phyloP scores from a whole-genome alignment of 495 filamentous ascomycete species.

The Delitschia confertaspora region DNA sequence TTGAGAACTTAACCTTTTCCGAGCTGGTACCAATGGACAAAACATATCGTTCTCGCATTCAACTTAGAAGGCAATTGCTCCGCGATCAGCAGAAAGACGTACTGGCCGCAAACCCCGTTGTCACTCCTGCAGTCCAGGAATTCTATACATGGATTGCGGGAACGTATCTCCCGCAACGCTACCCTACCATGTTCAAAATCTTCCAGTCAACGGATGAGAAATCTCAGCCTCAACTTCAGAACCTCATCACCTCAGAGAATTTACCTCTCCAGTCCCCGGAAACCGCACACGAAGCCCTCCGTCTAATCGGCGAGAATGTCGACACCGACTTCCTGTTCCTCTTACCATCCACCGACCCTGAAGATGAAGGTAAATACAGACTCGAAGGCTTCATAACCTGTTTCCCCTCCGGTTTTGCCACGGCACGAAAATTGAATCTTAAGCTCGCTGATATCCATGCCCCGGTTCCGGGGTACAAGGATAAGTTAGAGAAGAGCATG shows the following conservation, averaged over 20 bases:
- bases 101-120: conserved; percentile 38
- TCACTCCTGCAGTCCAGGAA: conserved; percentile 48
- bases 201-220: conserved; percentile 4
- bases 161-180: conserved; percentile 57
- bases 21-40: conserved; percentile 58
- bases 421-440: conserved; percentile 53
- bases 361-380: conserved; percentile 46
- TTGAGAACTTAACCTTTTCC: conserved; percentile 46
- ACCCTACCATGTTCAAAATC: conserved; percentile 53
- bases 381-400: conserved; percentile 61
- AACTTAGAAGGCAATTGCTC: conserved; percentile 45
- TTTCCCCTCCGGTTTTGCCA: conserved; percentile 65
- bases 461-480: conserved; percentile 46
- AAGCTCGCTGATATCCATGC: conserved; percentile 57
- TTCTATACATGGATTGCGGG: conserved; percentile 55
- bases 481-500: conserved; percentile 67
- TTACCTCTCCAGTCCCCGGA: conserved; percentile 38
- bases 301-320: conserved; percentile 48
- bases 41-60: conserved; percentile 52
- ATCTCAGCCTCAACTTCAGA: conserved; percentile 11
- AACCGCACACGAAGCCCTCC: conserved; percentile 34
- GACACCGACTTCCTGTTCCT: conserved; percentile 75
- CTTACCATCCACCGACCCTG: conserved; percentile 41
- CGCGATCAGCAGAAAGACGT: conserved; percentile 39
- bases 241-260: conserved; percentile 39